Evolutionary conservation across 2,329 filamentous ascomycete species (phyloP), one percentile per base, ranked within the genome.

Genomic region (Phoma sp.): DNA sequence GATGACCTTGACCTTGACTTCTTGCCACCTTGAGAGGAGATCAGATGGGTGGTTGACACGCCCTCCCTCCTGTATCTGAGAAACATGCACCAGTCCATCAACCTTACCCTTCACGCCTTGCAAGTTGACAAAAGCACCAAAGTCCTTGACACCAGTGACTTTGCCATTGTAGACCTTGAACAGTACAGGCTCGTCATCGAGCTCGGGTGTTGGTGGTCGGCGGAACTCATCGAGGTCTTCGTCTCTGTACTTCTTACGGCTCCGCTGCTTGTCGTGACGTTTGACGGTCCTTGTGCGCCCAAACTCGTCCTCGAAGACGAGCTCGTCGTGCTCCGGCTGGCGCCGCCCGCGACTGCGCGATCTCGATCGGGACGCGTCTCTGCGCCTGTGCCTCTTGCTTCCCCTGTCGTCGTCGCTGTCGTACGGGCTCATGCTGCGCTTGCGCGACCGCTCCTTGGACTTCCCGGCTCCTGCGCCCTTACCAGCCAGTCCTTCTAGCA

Each of bases 121-220:
- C n/a, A 99, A 74, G 64, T 96, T 96, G 53, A 98, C 92, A 74
- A 99, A 99, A 0, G 88, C 92, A 10, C 95, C 95, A 76, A 98
- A 99, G 57, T 97, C 92, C 68, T 97, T 98, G 47, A 99, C 82
- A 0, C 93, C 92, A 0, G 92, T 97, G 12, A 98, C 91, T 67
- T 88, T 87, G 1, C 95, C 95, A 59, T 92, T 85, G 68, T 99
- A 99, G 2, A 97, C 79, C 72, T 99, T 99, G 80, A 88, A 87
- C 6, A 96, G 76, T 28, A 93, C 80, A 0, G 95, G 92, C 34
- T 84, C 76, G 46, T 96, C 90, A 74, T 99, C 95, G 9, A 96
- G 72, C 65, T 96, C 91, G 2, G 83, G 84, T 2, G 84, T 84
- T 0, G 90, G 89, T 0, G 86, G 85, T 47, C 84, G 82, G 62